phyloP scores from a whole-genome alignment of 1,284 basidiomycete genomes.

The Earliella scabrosa region DNA sequence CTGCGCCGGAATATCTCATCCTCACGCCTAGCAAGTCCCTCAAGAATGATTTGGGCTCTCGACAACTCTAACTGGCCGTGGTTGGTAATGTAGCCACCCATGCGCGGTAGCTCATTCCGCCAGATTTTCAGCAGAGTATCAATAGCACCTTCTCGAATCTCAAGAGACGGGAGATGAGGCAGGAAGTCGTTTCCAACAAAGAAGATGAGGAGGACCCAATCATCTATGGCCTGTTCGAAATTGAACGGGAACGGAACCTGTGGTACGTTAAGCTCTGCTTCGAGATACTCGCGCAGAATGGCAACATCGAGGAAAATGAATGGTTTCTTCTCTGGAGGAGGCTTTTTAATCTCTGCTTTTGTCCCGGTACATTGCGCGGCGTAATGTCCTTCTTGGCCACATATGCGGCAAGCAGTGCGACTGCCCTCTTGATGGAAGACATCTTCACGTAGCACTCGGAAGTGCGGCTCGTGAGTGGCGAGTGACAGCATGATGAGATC shows the following conservation, averaged over 20 bases:
- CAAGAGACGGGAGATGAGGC: conserved; percentile 96
- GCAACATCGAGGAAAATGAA: conserved; percentile 99
- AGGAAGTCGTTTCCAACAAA: conserved; percentile 99
- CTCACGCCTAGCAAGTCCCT: conserved; percentile 90
- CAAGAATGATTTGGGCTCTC: conserved; percentile 92
- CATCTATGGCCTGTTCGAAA: conserved; percentile 97
- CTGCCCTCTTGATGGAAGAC: conserved; percentile 90
- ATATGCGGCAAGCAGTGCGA: conserved; percentile 83
- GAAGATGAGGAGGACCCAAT: conserved; percentile 99
- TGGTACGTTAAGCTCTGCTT: conserved; percentile 90
- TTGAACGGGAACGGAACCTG: conserved; percentile 87
- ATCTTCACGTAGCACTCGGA: conserved; percentile 97
- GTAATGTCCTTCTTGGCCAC: conserved; percentile 94
- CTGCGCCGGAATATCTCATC: conserved; percentile 95
- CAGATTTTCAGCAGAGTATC: conserved; percentile 96
- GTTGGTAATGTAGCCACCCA: conserved; percentile 97
- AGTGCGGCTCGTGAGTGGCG: conserved; percentile 98
- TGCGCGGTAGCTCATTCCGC: conserved; percentile 89
- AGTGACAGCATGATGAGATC: conserved; percentile 99
- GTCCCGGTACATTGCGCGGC: conserved; percentile 90
- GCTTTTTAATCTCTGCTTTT: conserved; percentile 68
- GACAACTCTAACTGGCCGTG: conserved; percentile 89
- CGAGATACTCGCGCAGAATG: conserved; percentile 95
- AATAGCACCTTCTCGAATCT: conserved; percentile 99
- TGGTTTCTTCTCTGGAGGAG: conserved; percentile 87